Evolutionary conservation across 345 rosid species (phyloP), one percentile per base, ranked within the genome.

Genomic region (Clausena lansium): DNA sequence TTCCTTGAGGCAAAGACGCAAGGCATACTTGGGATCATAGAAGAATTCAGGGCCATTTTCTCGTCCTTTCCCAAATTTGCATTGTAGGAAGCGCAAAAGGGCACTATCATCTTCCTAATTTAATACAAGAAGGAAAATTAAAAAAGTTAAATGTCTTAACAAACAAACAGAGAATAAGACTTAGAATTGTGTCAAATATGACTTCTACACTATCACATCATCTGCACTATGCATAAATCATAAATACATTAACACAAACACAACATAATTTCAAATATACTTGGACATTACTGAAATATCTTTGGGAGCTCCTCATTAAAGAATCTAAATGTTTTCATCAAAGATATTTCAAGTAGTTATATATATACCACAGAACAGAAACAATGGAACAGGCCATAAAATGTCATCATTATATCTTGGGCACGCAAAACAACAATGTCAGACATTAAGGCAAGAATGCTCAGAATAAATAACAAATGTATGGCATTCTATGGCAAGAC

Each of bases 1-100:
- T 87, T 90, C 95, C 85, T 94, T 96, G 80, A 96, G 99, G 82
- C 98, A 96, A 61, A 94, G 93, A 59, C 97, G 99, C 86, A 96
- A 85, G 24, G 99, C 99, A 86, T 91, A 94, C 84, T 94, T 94
- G 71, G 99, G 95, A 88, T 96, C 99, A 65, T 96, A 96, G 80
- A 96, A 96, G 88, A 96, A 94, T 9, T 96, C 97, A 4, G 98
- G 99, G 17, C 95, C 91, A 75, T 86, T 89, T 81, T 96, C 98
- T 80, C 75, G 86, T 71, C 97, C 98, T 91, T 90, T 94, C 73
- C 98, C 98, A 82, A 94, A 91, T 86, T 96, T 96, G 88, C 94
- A 92, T 91, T 94, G 98, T 67, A 96, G 88, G 87, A 96, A 94
- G 45, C 95, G 95, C 81, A 94, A 82, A 79, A 96, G 98, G 67